A percentile compares a stretch with the other conserved stretches of the same genome.
Evolutionary conservation across 2,329 filamentous ascomycete species (phyloP).

Genomic region (Penicillium frequentans): DNA sequence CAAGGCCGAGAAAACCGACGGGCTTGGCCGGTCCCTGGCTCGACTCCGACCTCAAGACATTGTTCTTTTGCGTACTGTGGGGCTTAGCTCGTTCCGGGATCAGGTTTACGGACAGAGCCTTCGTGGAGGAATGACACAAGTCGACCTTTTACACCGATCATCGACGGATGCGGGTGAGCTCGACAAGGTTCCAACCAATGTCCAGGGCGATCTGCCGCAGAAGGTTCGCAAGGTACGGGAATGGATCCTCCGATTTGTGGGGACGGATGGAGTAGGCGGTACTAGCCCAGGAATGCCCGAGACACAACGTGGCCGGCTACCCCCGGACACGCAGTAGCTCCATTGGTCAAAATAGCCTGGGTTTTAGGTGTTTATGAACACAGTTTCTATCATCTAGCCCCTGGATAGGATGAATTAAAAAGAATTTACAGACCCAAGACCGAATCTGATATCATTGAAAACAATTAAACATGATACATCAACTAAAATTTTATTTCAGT

Average conservation of each 20-base stretch:
- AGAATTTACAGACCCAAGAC: background rate
- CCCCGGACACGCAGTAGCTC: slow-evolving; percentile 41
- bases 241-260: slow-evolving; percentile 74
- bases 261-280: slow-evolving; percentile 36
- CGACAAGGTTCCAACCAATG: slow-evolving; percentile 44
- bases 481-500: background rate
- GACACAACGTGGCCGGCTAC: slow-evolving; percentile 28
- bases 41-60: slow-evolving; percentile 70
- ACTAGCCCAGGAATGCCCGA: slow-evolving; percentile 18
- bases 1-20: slow-evolving; percentile 20
- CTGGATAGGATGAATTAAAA: background rate
- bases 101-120: slow-evolving; percentile 85
- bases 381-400: background rate
- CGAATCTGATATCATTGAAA: background rate
- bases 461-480: background rate
- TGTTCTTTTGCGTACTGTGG: slow-evolving; percentile 76
- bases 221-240: slow-evolving; percentile 69
- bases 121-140: slow-evolving; percentile 66
- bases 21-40: slow-evolving; percentile 44
- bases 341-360: background rate
- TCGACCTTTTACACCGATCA: slow-evolving; percentile 65
- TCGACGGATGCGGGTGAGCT: slow-evolving; percentile 56
- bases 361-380: background rate
- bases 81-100: slow-evolving; percentile 70
- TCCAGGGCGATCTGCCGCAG: slow-evolving; percentile 50